Evolutionary conservation across 2,329 filamentous ascomycete genomes (phyloP).

Genomic region (Microdochium paspali): DNA sequence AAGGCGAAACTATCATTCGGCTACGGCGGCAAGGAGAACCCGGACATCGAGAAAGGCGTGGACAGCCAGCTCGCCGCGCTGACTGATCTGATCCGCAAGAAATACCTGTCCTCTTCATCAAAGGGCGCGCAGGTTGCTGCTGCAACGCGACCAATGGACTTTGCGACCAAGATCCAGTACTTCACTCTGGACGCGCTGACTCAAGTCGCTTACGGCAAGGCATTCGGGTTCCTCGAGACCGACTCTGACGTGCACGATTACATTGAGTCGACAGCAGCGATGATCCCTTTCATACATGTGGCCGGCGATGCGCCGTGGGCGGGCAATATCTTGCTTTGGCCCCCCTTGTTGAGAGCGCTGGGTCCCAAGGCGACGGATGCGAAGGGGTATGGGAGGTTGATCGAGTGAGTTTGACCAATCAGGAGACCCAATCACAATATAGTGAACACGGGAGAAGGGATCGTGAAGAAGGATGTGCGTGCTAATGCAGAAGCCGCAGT

Average conservation of each 20-base stretch:
- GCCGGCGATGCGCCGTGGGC: constrained; percentile 30
- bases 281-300: constrained; percentile 26
- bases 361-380: constrained; percentile 22
- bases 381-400: constrained; percentile 16
- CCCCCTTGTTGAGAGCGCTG: constrained; percentile 21
- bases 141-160: constrained; percentile 31
- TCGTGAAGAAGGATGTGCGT: too few species aligned
- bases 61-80: constrained; percentile 32
- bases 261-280: constrained; percentile 23
- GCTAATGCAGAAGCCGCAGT: constrained; percentile 17
- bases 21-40: constrained; percentile 34
- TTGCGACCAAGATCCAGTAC: constrained; percentile 24
- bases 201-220: constrained; percentile 33
- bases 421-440: too few species aligned
- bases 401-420: constrained; percentile 10
- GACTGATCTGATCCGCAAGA: constrained; percentile 27
- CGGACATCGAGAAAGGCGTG: constrained; percentile 31
- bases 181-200: constrained; percentile 17
- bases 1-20: constrained; percentile 26
- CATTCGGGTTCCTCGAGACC: constrained; percentile 32
- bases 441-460: too few species aligned
- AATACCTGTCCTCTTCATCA: constrained; percentile 13
- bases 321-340: constrained; percentile 21
- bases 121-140: neutral
- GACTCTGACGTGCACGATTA: constrained; percentile 35